Evolutionary conservation across 257 asterid genomes (phyloP).

Genomic region (Nicotiana obtusifolia): DNA sequence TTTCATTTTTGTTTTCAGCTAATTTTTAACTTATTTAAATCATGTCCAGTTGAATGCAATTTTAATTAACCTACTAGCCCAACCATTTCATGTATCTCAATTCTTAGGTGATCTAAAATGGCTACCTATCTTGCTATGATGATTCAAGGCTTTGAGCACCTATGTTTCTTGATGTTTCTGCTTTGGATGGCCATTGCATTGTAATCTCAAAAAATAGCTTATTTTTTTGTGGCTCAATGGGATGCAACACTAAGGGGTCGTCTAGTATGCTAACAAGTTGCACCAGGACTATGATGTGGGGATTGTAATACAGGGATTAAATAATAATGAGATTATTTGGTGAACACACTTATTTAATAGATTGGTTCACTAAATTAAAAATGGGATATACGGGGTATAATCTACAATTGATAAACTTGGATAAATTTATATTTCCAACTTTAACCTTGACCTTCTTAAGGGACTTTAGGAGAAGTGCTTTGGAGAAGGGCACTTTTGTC

Average conservation of each 20-base stretch:
- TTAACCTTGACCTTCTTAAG: too few species aligned
- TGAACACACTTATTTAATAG: too few species aligned
- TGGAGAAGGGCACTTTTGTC: too few species aligned
- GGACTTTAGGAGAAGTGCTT: too few species aligned
- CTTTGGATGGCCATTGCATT: not conserved
- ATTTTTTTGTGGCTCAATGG: not conserved
- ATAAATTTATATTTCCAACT: too few species aligned
- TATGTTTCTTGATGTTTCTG: not conserved
- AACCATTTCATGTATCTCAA: not conserved
- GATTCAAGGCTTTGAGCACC: not conserved
- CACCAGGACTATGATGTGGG: too few species aligned
- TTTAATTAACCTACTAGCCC: not conserved
- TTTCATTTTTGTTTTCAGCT: not conserved
- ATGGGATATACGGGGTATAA: too few species aligned
- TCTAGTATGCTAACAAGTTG: too few species aligned
- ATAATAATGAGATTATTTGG: too few species aligned
- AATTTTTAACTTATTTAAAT: not conserved
- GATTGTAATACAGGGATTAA: too few species aligned
- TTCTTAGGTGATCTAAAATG: not conserved
- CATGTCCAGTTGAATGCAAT: not conserved
- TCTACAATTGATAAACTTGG: too few species aligned
- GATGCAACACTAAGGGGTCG: not conserved
- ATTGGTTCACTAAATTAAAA: too few species aligned
- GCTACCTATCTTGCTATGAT: not conserved
- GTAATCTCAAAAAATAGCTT: not conserved